These are phyloP conservation scores for Catunica adiposa DNA, from an alignment of 2,329 filamentous ascomycete species.

Conservation along the genomic window DNA sequence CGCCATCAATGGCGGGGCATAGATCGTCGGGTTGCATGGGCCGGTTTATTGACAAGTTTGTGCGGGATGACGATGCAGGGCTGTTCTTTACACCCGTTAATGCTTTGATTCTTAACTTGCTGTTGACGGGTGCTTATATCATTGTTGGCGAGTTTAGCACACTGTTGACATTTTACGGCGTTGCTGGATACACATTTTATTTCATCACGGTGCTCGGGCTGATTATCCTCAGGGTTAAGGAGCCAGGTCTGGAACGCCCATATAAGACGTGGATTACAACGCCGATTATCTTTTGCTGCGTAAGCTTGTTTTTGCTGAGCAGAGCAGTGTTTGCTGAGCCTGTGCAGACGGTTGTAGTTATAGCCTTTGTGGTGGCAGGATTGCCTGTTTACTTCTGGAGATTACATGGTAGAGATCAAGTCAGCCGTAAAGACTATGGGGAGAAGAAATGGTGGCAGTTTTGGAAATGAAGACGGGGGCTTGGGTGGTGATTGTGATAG, in stretches of 20 bases:
- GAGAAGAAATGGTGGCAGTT: constrained; percentile 39
- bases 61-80: constrained; percentile 62
- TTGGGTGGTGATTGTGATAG: neutral
- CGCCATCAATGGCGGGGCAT: constrained; percentile 25
- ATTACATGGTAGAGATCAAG: constrained; percentile 47
- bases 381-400: constrained; percentile 82
- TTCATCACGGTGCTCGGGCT: constrained; percentile 88
- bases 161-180: constrained; percentile 89
- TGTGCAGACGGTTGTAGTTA: constrained; percentile 71
- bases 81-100: constrained; percentile 91
- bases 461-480: constrained; percentile 27
- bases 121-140: constrained; percentile 61
- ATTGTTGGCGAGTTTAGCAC: constrained; percentile 79
- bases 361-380: constrained; percentile 69
- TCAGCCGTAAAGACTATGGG: constrained; percentile 25
- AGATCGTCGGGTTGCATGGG: constrained; percentile 29
- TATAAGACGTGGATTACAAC: constrained; percentile 96
- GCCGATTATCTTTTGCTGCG: constrained; percentile 95
- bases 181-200: constrained; percentile 94
- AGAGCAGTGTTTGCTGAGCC: constrained; percentile 83
- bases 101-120: constrained; percentile 67
- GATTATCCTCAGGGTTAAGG: constrained; percentile 73
- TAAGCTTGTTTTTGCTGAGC: constrained; percentile 79
- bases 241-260: constrained; percentile 74
- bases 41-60: constrained; percentile 40